Percentiles rank a stretch among this genome's conserved stretches.
Evolutionary conservation across 176 grass and related monocot species (phyloP).

Genomic region (Oryza nivara): DNA sequence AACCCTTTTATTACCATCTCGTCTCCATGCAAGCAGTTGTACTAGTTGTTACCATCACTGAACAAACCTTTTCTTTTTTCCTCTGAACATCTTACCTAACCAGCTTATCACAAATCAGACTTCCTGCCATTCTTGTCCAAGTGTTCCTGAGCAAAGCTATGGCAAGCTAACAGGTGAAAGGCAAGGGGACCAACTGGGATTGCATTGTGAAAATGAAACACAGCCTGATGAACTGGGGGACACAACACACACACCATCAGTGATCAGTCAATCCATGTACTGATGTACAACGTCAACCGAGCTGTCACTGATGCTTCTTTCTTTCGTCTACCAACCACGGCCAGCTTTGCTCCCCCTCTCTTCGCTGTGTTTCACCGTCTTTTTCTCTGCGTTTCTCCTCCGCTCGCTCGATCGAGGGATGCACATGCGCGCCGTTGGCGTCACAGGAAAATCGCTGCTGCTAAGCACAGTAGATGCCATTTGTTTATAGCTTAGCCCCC

Average conservation of each 20-base stretch:
- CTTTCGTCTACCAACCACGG: background rate
- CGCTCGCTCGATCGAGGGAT: background rate
- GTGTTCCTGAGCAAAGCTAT: no score
- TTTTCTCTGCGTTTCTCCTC: background rate
- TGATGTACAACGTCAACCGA: background rate
- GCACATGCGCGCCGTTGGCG: background rate
- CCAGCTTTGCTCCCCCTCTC: background rate
- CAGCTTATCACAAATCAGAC: no score
- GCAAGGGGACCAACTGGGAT: conserved; percentile 33
- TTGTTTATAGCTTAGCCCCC: conserved; percentile 3
- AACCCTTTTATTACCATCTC: background rate
- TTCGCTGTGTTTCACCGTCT: background rate
- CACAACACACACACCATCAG: background rate
- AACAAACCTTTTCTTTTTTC: no score
- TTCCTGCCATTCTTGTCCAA: no score
- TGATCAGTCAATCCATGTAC: background rate
- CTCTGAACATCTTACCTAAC: no score
- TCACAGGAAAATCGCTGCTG: background rate
- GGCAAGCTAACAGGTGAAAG: conserved; percentile 20
- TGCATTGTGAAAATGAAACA: background rate
- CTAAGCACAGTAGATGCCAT: background rate
- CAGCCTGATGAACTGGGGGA: background rate
- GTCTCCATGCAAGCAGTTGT: no score
- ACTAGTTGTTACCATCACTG: no score
- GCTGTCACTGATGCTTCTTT: conserved; percentile 26